Base-by-base conservation (phyloP, 139 green algal genomes). In the Trebouxia sp. region DNA sequence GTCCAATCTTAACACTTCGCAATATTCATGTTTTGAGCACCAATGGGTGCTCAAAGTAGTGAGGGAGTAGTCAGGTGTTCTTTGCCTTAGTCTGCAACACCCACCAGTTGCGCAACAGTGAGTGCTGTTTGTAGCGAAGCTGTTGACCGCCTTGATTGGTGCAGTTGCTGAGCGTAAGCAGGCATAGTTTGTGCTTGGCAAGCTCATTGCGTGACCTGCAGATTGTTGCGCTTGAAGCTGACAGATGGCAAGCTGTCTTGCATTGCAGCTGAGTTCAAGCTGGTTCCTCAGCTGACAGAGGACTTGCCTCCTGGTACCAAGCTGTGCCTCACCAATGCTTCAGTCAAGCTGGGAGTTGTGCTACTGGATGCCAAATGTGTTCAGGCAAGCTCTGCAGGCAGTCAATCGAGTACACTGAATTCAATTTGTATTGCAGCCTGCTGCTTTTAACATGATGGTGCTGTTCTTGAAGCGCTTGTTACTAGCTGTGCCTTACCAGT, bases 161-260 rank as follows among this genome's bases (percentile, higher is more conserved):
- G 48, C 17, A 17, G 15, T 17, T 58, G 15, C 48, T 14, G 15
- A 58, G 48, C 48, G 17, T n/a, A n/a, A 17, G 14, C 48, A 58
- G 14, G 48, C 15, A 14, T 58, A n/a, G 48, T 14, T 17, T 58
- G 15, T 17, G 15, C 15, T 14, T n/a, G n/a, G n/a, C n/a, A 43
- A 22, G 6, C 15, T 26, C 24, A 43, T 15, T 48, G 9, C 1
- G 0, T 78, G 26, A 30, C 4, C 22, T 50, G 32, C 37, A 82
- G 77, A 26, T 47, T 82, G 41, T 43, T 82, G 41, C 41, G 77
- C 2, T 17, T 82, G 55, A 75, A 82, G 56, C 39, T 82, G 55
- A 82, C 77, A 76, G 77, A 82, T 47, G 56, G 77, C 26, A 75
- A 76, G 58, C 45, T 67, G n/a, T 62, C 77, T 24, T 82, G 77